Evolutionary conservation across 1,284 basidiomycete species (phyloP).

Genomic region (Neolentinus lepideus): DNA sequence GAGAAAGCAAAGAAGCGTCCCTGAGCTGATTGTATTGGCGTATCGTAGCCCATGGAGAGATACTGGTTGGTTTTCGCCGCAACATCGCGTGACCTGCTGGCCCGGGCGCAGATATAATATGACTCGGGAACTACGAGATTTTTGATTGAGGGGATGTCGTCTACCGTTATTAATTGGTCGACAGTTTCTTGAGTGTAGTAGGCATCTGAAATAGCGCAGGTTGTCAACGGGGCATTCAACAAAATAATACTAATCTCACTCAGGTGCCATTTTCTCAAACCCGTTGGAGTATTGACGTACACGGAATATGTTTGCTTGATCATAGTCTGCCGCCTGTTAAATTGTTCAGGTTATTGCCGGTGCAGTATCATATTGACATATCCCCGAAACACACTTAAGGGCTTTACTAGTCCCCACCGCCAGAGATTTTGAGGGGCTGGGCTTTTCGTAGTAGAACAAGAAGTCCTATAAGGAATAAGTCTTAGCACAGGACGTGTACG

Average conservation of each 20-base stretch:
- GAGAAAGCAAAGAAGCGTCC: slow-evolving; percentile 2
- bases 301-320: slow-evolving; percentile 79
- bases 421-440: slow-evolving; percentile 22
- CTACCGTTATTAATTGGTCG: slow-evolving; percentile 56
- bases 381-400: background rate
- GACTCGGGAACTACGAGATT: slow-evolving; percentile 50
- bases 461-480: slow-evolving; percentile 21
- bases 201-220: slow-evolving; percentile 38
- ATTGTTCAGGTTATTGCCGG: no score
- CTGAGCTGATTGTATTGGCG: background rate
- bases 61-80: background rate
- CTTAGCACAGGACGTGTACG: background rate
- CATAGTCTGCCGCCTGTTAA: slow-evolving; percentile 44
- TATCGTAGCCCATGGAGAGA: background rate
- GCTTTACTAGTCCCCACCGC: slow-evolving; percentile 7
- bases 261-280: slow-evolving; percentile 71
- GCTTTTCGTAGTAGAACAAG: slow-evolving; percentile 32
- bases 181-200: slow-evolving; percentile 67
- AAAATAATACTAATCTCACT: slow-evolving; percentile 36
- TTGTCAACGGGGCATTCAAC: background rate
- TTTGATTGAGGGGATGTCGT: slow-evolving; percentile 47
- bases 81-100: background rate
- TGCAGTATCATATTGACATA: no score
- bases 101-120: slow-evolving; percentile 23
- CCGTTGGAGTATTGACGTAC: slow-evolving; percentile 52